Evolutionary conservation across 2,329 filamentous ascomycete genomes (phyloP).

Genomic region (Botryotinia globosa): DNA sequence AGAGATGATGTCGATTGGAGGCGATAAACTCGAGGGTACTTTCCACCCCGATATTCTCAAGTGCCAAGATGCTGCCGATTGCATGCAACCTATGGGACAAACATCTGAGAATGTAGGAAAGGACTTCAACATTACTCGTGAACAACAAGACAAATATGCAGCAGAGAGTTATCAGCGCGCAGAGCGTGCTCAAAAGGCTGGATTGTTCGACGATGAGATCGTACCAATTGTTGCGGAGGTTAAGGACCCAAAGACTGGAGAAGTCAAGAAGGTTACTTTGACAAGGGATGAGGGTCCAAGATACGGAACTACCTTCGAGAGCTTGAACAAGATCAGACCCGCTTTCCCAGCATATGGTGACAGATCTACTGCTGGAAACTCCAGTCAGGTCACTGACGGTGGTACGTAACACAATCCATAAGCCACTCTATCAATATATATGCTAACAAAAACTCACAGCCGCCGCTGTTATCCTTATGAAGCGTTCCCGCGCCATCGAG

Average conservation of each 20-base stretch:
- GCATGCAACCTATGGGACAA: constrained; percentile 96
- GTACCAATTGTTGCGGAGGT: constrained; percentile 78
- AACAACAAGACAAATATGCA: constrained; percentile 80
- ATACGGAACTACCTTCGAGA: constrained; percentile 82
- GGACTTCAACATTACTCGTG: constrained; percentile 81
- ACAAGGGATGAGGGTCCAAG: constrained; percentile 88
- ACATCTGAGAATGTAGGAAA: constrained; percentile 93
- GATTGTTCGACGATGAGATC: constrained; percentile 93
- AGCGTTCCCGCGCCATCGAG: constrained; percentile 81
- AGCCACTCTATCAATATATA: not conserved
- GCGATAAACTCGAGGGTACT: constrained; percentile 65
- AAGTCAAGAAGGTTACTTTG: constrained; percentile 73
- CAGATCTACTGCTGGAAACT: constrained; percentile 86
- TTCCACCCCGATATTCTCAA: constrained; percentile 75
- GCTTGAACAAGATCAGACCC: constrained; percentile 76
- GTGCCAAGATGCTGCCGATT: constrained; percentile 77
- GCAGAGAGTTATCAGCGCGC: constrained; percentile 85
- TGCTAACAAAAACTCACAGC: constrained; percentile 45
- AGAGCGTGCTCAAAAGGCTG: constrained; percentile 84
- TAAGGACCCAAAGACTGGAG: constrained; percentile 79
- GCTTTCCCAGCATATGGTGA: constrained; percentile 91
- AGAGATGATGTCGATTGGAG: constrained; percentile 79
- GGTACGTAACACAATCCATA: constrained; percentile 45
- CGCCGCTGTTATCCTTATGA: constrained; percentile 88
- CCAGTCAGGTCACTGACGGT: constrained; percentile 91